Evolutionary conservation across 1,284 basidiomycete genomes (phyloP), one percentile per base, ranked within the genome.

Genomic region (Irpex sp.): DNA sequence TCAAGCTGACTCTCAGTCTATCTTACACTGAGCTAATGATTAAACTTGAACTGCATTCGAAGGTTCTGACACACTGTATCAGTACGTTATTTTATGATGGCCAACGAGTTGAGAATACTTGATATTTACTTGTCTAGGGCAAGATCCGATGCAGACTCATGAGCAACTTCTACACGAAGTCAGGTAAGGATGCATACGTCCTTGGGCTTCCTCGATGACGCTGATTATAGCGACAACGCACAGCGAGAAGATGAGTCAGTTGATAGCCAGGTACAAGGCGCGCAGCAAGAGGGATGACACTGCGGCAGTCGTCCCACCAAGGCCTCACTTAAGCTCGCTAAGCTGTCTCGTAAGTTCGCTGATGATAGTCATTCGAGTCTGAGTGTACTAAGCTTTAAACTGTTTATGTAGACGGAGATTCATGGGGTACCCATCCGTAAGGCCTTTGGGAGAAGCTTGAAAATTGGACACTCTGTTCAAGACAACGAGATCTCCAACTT

Each of bases 141-240:
- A 26, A 35, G 66, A 69, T 36, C 67, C 68, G 2, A 36, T 61
- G 8, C 68, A 65, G 37, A 67, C 64, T n/a, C 67, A 69, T 37
- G 54, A 43, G 2, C 61, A 69, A 59, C 61, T 70, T 6, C 65
- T 69, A 11, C 60, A 61, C 13, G 58, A 60, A 6, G 60, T 69
- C 5, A 67, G 65, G 69, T 69, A 36, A 55, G 68, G 64, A 7
- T 26, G 26, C 26, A 33, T 35, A 11, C 7, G 4, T 31, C 21
- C n/a, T 13, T 37, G 5, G n/a, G 6, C 19, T 19, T 15, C 11
- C 7, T 8, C 13, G 39, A 9, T 21, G 33, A 9, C 3, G 49
- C 39, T 43, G 15, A 11, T 43, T 1, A 43, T 43, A 15, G 39
- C 11, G 3, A 26, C n/a, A 11, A 46, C 5, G n/a, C 43, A 46